Evolutionary conservation across 768 basidiomycete species (phyloP).

Genomic region (Kwoniella newhampshirensis): DNA sequence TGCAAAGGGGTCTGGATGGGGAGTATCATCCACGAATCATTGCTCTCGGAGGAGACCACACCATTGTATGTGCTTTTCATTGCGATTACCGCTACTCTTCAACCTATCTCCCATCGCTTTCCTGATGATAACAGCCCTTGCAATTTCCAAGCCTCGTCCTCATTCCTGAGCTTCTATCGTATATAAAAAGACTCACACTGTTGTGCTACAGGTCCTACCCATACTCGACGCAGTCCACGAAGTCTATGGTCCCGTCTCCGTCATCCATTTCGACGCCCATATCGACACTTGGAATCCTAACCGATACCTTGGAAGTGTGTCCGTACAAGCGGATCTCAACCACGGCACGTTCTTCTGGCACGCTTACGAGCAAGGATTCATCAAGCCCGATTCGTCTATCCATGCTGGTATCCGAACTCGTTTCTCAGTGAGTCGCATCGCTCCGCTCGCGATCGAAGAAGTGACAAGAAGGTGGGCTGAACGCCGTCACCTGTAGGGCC

Average conservation of each 20-base stretch:
- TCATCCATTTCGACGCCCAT: slow-evolving; percentile 81
- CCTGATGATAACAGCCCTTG: slow-evolving; percentile 7
- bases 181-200: too few relatives aligned
- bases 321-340: slow-evolving; percentile 59
- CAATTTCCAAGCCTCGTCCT: too few relatives aligned
- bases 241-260: slow-evolving; percentile 66
- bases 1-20: slow-evolving; percentile 57
- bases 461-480: background rate
- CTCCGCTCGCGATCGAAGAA: background rate
- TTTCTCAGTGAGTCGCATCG: slow-evolving; percentile 58
- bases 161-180: too few relatives aligned
- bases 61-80: slow-evolving; percentile 60
- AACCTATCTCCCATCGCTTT: background rate
- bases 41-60: slow-evolving; percentile 85
- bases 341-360: slow-evolving; percentile 85
- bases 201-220: slow-evolving; percentile 62
- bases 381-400: slow-evolving; percentile 66
- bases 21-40: slow-evolving; percentile 72
- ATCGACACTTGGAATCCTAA: slow-evolving; percentile 67
- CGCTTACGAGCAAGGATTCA: slow-evolving; percentile 73
- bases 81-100: background rate
- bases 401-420: slow-evolving; percentile 86
- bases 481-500: slow-evolving; percentile 58
- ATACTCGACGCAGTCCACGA: slow-evolving; percentile 76
- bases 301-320: slow-evolving; percentile 60